These are phyloP conservation scores for Boehmeria nivea DNA, from an alignment of 306 rosid species.

Conservation along the genomic window DNA sequence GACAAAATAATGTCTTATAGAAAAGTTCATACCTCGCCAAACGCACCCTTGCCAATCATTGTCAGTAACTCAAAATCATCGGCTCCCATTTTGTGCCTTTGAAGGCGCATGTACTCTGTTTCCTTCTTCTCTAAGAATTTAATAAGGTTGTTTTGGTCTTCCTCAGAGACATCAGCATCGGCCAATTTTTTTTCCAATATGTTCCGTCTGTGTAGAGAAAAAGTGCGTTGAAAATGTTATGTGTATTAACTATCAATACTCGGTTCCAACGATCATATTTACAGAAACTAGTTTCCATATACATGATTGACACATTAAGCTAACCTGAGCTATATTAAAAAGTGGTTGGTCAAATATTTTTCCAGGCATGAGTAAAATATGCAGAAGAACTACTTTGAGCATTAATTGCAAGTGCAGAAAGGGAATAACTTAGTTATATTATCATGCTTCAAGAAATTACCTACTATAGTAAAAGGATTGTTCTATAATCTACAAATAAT, in stretches of 20 bases:
- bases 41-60: constrained; percentile 98
- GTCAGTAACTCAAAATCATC: constrained; percentile 91
- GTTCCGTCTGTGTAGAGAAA: constrained; percentile 51
- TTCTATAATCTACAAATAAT: neutral
- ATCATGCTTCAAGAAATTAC: neutral
- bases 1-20: neutral
- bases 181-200: constrained; percentile 88
- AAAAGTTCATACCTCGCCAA: constrained; percentile 76
- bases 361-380: neutral
- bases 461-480: no score
- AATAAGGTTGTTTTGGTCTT: constrained; percentile 89
- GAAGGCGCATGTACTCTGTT: constrained; percentile 97
- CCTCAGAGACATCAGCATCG: constrained; percentile 97
- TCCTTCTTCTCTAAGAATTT: constrained; percentile 95
- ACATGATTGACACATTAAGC: neutral
- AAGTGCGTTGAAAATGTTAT: constrained; percentile 12
- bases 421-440: neutral
- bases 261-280: neutral
- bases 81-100: constrained; percentile 96
- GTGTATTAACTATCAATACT: neutral
- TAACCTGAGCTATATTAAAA: neutral
- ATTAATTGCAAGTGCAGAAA: neutral
- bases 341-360: neutral
- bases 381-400: neutral
- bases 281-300: no score